phyloP scores from a whole-genome alignment of 148 eudicot genomes.

The Agrostemma githago region DNA sequence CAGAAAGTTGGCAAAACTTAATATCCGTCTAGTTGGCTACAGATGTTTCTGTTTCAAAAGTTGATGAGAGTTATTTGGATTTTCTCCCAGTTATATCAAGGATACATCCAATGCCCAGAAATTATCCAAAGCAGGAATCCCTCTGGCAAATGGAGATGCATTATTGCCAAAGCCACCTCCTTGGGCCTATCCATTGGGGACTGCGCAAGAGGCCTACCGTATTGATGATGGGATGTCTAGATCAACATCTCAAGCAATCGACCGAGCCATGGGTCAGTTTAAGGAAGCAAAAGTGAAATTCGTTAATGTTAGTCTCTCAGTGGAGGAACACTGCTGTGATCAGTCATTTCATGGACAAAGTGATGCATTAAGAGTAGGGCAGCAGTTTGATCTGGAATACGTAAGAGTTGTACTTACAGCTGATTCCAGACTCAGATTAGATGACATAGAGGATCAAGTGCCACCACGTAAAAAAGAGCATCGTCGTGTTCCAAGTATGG shows the following conservation, averaged over 20 bases:
- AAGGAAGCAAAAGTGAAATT: constrained; percentile 88
- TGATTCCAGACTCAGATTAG: constrained; percentile 83
- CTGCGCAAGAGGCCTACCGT: constrained; percentile 55
- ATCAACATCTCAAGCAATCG: constrained; percentile 91
- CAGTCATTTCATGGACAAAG: constrained; percentile 37
- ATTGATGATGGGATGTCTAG: constrained; percentile 87
- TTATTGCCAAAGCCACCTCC: constrained; percentile 91
- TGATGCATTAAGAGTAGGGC: constrained; percentile 33
- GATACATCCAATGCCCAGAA: constrained; percentile 61
- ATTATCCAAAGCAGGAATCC: constrained; percentile 88
- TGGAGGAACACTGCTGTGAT: constrained; percentile 49
- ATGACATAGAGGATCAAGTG: constrained; percentile 80
- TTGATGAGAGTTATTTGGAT: constrained; percentile 1
- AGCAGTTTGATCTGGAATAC: constrained; percentile 51
- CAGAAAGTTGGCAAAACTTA: not conserved
- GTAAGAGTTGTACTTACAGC: constrained; percentile 85
- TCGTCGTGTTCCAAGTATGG: constrained; percentile 94
- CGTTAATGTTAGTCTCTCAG: constrained; percentile 65
- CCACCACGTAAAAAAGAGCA: constrained; percentile 86
- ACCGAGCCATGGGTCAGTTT: constrained; percentile 85
- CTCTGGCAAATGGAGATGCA: constrained; percentile 93
- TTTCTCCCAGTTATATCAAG: constrained; percentile 44
- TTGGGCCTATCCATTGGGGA: constrained; percentile 89
- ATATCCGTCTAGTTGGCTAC: constrained; percentile 6
- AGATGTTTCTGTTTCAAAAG: not conserved